Evolutionary conservation across 176 grass and related monocot genomes (phyloP), one percentile per base, ranked within the genome.

Genomic region (Oryza australiensis): DNA sequence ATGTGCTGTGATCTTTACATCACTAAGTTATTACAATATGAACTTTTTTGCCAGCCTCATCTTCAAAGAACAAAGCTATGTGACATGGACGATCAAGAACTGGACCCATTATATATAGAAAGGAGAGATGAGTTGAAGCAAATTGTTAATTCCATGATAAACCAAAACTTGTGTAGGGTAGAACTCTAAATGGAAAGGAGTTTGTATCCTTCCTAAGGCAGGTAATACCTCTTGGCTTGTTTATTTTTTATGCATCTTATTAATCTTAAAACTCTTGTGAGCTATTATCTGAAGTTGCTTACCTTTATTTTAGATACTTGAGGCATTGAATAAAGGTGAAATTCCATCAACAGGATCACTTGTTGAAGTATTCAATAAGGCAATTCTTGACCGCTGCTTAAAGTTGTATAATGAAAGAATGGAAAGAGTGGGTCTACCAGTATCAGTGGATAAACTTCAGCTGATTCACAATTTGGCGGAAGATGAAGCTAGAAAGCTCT

Each of bases 31-130:
- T 26, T 84, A 33, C 32, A 82, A 63, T 16, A 22, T 68, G n/a
- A 78, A 85, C 9, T 62, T 90, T 12, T 86, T 77, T 93, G 72
- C 40, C 90, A 98, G 95, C 95, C 95, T 88, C 95, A 98, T 93
- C 86, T 98, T 41, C 90, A 95, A 88, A 98, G 95, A 80, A 98
- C 95, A n/a, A 93, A 95, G 57, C 66, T 98, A 66, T 98, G 95
- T 74, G 95, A 95, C 43, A 74, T 98, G 90, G 76, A 93, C 59
- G 95, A 95, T 55, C 51, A 76, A 30, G 90, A 98, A 74, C 83
- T 98, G 13, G 90, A 93, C 37, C 88, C 81, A 20, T 79, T 81
- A 20, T 98, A 98, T 75, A 30, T 98, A 66, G 12, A 92, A 62
- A 98, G 86, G 80, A 95, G 92, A 78, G 90, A 95, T 30, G 72